These are phyloP conservation scores for Candida glucosophila DNA, from an alignment of 1,139 yeast species.

Conservation along the genomic window DNA sequence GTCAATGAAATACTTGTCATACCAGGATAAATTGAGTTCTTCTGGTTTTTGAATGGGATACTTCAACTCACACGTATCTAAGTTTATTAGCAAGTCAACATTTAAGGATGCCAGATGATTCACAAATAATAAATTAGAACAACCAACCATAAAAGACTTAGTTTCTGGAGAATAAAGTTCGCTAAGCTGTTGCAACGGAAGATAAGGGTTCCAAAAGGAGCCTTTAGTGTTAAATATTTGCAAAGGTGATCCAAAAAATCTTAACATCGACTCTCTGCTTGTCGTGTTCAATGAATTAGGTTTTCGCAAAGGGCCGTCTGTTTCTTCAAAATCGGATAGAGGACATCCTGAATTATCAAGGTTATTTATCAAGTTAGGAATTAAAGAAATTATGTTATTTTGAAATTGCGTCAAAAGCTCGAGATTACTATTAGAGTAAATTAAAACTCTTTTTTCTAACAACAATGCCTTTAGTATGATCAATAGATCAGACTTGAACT, in stretches of 20 bases:
- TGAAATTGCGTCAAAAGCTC: constrained; percentile 75
- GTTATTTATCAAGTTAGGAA: constrained; percentile 70
- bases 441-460: constrained; percentile 59
- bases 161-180: constrained; percentile 55
- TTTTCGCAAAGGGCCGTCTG: constrained; percentile 39
- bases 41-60: constrained; percentile 41
- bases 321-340: constrained; percentile 46
- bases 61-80: constrained; percentile 25
- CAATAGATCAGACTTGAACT: constrained; percentile 54
- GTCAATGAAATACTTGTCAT: constrained; percentile 72
- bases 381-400: constrained; percentile 59
- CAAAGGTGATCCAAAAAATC: constrained; percentile 82
- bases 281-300: constrained; percentile 72
- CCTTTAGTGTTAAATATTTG: constrained; percentile 76
- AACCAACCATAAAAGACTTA: constrained; percentile 69
- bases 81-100: constrained; percentile 34
- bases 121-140: constrained; percentile 74
- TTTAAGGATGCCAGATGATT: constrained; percentile 56
- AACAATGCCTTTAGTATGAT: constrained; percentile 68
- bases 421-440: constrained; percentile 70
- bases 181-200: constrained; percentile 83
- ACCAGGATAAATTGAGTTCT: constrained; percentile 44
- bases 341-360: constrained; percentile 81
- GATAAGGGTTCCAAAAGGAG: constrained; percentile 85
- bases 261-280: constrained; percentile 66